Base-by-base conservation (phyloP, 148 eudicot species). In the Fagopyrum tataricum region DNA sequence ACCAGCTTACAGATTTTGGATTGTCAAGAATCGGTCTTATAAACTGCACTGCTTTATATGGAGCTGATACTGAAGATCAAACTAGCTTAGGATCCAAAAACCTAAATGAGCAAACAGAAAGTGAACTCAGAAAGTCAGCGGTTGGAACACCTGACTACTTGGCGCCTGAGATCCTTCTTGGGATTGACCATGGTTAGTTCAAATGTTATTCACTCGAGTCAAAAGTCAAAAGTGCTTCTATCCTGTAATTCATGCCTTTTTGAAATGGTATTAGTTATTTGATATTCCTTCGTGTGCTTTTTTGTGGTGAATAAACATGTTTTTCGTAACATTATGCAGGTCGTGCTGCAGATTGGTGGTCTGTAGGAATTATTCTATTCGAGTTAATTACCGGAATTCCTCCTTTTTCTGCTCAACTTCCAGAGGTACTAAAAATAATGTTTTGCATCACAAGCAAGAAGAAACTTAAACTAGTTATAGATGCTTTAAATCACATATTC, bases 301-400 rank as follows among this genome's bases (percentile, higher is more conserved):
- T 64, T 31, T 37, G 18, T 64, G 14, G 4, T 64, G 69, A 12
- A 64, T 37, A 23, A 59, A 59, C 15, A 26, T 43, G 48, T 69
- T 4, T 41, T 75, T 79, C 69, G 62, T 66, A 37, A 37, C 43
- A 64, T 64, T 15, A 31, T 82, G 73, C 74, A 95, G 99, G 96
- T 73, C 86, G 86, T 64, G 88, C 96, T 52, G 99, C 99, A 53
- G 99, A 95, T 84, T 95, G 99, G 99, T 95, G 99, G 99, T 95
- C 99, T 49, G 96, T 86, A 64, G 99, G 99, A 47, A 90, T 95
- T 66, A 91, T 95, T 81, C 92, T 95, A 69, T 95, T 87, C 79
- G 99, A 95, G 82, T 88, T 95, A 23, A 83, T 95, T 55, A 96
- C 92, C 48, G 99, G 99, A 58, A 77, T 91, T 81, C 99, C 99